Percentiles rank a stretch among this genome's conserved stretches.
Evolutionary conservation across 495 filamentous ascomycete genomes (phyloP).

Genomic region (Annulohypoxylon moriforme): DNA sequence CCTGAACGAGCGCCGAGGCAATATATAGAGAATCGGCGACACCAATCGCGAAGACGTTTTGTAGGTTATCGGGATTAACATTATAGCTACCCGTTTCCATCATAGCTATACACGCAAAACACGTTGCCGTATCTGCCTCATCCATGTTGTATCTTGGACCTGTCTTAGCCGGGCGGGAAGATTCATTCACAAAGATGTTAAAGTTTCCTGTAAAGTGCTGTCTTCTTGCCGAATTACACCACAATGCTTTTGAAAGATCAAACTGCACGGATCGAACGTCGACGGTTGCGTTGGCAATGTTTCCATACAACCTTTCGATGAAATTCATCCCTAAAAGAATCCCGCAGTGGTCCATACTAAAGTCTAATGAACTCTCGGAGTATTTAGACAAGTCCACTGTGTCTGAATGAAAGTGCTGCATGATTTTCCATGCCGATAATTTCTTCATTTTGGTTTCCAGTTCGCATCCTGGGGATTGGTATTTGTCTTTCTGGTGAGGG

Average conservation of each 20-base stretch:
- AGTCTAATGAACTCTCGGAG: neutral
- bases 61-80: neutral
- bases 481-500: neutral
- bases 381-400: neutral
- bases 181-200: too few species aligned
- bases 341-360: neutral
- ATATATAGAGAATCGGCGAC: slow-evolving; percentile 1
- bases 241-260: neutral
- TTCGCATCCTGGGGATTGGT: neutral
- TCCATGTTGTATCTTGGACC: neutral
- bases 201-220: too few species aligned
- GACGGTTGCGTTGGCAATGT: neutral
- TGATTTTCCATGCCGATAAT: neutral
- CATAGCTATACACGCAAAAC: slow-evolving; percentile 6
- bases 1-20: neutral
- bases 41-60: neutral
- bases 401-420: neutral
- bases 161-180: too few species aligned
- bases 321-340: neutral
- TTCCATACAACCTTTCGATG: neutral
- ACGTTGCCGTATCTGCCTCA: neutral
- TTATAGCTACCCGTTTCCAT: slow-evolving; percentile 8
- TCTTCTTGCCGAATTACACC: neutral
- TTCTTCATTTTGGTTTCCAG: neutral
- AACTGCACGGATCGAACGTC: slow-evolving; percentile 1